Percentiles rank a stretch among this genome's conserved stretches.
Conservation (phyloP, 2,329 filamentous ascomycete genomes). For the Hirsutella minnesotensis region DNA sequence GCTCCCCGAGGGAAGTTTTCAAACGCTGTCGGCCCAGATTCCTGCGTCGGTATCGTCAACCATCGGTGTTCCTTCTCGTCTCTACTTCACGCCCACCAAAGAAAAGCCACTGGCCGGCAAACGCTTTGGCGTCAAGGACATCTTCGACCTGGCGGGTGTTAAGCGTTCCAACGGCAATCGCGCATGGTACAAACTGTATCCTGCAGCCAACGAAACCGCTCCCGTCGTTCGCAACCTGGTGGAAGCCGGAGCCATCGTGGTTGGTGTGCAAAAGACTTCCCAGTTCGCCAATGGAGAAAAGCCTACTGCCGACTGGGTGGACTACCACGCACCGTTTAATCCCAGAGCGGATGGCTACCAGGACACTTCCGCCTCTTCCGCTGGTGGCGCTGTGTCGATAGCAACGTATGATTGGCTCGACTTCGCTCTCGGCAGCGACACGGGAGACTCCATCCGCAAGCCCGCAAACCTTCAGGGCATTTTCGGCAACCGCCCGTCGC, state of each 20-base stretch:
- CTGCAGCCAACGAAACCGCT: conserved; percentile 32
- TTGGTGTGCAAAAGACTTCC: conserved; percentile 33
- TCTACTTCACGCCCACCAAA: conserved; percentile 37
- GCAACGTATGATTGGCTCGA: background rate
- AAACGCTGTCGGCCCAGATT: conserved; percentile 5
- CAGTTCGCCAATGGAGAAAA: conserved; percentile 29
- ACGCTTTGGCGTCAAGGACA: conserved; percentile 47
- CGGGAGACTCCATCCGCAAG: no score
- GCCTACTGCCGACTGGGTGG: conserved; percentile 33
- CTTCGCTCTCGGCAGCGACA: background rate
- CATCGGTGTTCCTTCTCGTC: conserved; percentile 40
- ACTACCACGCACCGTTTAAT: conserved; percentile 27
- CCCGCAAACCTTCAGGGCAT: no score
- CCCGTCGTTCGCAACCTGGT: conserved; percentile 42
- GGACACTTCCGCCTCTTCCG: background rate
- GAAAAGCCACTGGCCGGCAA: conserved; percentile 42
- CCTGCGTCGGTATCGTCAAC: conserved; percentile 5
- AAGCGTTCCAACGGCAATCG: conserved; percentile 41
- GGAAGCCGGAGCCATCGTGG: conserved; percentile 40
- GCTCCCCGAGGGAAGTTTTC: conserved; percentile 1
- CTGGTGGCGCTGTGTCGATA: background rate
- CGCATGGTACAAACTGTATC: conserved; percentile 43
- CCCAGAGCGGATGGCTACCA: conserved; percentile 35
- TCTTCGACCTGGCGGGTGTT: conserved; percentile 42
- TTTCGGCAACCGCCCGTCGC: no score